Percentiles rank a stretch among this genome's conserved stretches.
phyloP scores from a whole-genome alignment of 2,329 filamentous ascomycete genomes.

The Clonostachys sp. region DNA sequence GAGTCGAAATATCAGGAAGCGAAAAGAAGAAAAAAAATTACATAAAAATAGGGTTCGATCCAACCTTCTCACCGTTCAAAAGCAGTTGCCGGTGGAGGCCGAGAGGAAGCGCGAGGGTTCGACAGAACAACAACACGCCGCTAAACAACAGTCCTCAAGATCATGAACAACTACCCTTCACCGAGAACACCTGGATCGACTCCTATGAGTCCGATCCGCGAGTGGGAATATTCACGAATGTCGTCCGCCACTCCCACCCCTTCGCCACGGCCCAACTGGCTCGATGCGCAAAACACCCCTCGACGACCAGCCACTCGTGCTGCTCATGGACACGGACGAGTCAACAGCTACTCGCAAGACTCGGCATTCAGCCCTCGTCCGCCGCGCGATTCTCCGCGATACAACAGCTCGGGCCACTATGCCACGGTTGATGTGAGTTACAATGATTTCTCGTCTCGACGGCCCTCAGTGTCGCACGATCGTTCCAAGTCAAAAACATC shows the following conservation, averaged over 20 bases:
- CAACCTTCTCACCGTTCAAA: background rate
- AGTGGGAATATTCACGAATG: conserved; percentile 49
- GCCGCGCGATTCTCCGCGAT: conserved; percentile 53
- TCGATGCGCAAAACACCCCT: conserved; percentile 26
- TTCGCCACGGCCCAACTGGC: conserved; percentile 48
- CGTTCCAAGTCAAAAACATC: conserved; percentile 4
- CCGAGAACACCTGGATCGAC: conserved; percentile 38
- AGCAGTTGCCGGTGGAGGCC: background rate
- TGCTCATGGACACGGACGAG: conserved; percentile 27
- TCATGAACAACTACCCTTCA: conserved; percentile 28
- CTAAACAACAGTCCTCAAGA: conserved; percentile 19
- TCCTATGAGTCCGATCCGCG: conserved; percentile 28
- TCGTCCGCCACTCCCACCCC: conserved; percentile 52
- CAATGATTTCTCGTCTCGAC: conserved; percentile 43
- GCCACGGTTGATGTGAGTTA: conserved; percentile 64
- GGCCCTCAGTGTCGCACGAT: conserved; percentile 25
- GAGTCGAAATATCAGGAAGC: background rate
- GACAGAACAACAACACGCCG: background rate
- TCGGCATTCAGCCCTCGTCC: conserved; percentile 34
- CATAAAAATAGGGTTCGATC: background rate
- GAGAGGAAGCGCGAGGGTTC: background rate
- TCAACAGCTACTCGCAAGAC: conserved; percentile 30
- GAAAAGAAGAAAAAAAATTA: too few relatives aligned
- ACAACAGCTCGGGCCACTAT: conserved; percentile 59
- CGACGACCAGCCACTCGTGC: conserved; percentile 49